Base-by-base conservation (phyloP, 805 yeast genomes). In the Kluyveromyces siamensis region DNA sequence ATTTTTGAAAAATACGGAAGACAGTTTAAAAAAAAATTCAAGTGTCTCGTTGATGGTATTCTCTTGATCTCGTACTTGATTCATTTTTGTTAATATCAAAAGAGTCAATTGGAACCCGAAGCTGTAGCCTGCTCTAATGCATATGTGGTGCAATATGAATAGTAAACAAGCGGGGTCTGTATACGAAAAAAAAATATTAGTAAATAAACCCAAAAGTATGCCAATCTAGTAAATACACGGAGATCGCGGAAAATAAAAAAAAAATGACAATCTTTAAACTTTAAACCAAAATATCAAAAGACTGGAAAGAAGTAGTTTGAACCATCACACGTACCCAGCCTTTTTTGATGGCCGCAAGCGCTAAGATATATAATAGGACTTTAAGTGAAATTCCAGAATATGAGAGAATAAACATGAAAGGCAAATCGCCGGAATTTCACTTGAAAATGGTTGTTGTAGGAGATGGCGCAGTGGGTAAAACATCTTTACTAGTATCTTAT, bases 391-490 rank as follows among this genome's bases (percentile, higher is more conserved):
- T 61, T 14, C 60, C 62, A 14, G 56, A 65, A 19, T 64, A 55
- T 47, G 63, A 61, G 36, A 52, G 61, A 16, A 60, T 57, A 36
- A 50, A 59, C 25, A 52, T 46, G 37, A 39, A 47, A 2, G 57
- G 60, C 33, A 57, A 55, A 42, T 51, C 56, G 41, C 58, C 74
- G 1, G 72, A 72, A 46, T 60, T 64, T 38, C 71, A 68, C 44
- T 57, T 74, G 41, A 85, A 85, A 60, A 68, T 86, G 6, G 95
- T 87, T 11, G 84, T 84, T 27, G 93, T 88, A 9, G 96, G 96
- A 8, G 96, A 87, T 64, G 89, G 91, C 57, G 90, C 87, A 16
- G 83, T 93, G 62, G 96, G 96, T n/a, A 87, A 87, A 63, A 88
- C 96, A 0, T 84, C 90, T 57, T 65, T 87, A 56, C 60, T 86